These are phyloP conservation scores for Trichoderma virens DNA, from an alignment of 495 filamentous ascomycete genomes.

Conservation along the genomic window DNA sequence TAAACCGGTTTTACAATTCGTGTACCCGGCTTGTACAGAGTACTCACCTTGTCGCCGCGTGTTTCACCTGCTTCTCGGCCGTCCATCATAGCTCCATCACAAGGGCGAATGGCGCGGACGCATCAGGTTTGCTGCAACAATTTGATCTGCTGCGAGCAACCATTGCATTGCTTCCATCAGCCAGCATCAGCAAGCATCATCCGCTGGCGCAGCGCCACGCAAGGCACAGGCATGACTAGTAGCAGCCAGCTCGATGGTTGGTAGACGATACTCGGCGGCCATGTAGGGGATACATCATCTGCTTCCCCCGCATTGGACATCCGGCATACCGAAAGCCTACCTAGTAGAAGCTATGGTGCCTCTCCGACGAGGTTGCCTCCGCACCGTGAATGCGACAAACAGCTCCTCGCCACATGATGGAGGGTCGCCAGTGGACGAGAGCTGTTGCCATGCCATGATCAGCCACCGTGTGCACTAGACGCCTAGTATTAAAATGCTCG, in stretches of 20 bases:
- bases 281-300: slow-evolving; percentile 1
- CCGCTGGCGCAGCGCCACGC: slow-evolving; percentile 1
- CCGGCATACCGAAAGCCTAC: slow-evolving; percentile 3
- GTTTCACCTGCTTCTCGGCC: neutral
- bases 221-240: slow-evolving; percentile 4
- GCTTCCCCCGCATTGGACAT: neutral
- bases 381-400: neutral
- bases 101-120: neutral
- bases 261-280: neutral
- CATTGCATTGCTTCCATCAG: neutral
- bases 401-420: slow-evolving; percentile 1
- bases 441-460: neutral
- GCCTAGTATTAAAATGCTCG: neutral
- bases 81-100: neutral
- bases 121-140: neutral
- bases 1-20: neutral
- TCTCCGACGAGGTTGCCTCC: neutral
- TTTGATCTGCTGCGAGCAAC: neutral
- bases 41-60: neutral
- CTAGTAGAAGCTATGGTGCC: neutral
- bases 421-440: slow-evolving; percentile 10
- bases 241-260: too few species aligned
- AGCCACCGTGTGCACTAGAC: neutral
- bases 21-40: neutral
- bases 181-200: neutral